A percentile compares a stretch with the other conserved stretches of the same genome.
Evolutionary conservation across 2,329 filamentous ascomycete species (phyloP).

Genomic region (Scytalidium sp.): DNA sequence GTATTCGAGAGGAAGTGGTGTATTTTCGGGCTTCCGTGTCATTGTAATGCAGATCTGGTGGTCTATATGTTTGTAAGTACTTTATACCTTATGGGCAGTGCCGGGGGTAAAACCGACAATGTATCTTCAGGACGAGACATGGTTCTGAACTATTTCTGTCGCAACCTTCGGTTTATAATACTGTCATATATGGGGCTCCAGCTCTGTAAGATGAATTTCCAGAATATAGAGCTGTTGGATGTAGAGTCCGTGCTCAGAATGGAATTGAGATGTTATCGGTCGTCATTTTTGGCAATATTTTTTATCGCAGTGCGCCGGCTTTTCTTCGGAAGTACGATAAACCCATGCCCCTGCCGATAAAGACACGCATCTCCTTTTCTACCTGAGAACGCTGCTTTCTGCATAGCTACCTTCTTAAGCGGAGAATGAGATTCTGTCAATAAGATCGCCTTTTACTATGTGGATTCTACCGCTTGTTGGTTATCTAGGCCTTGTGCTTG

Average conservation of each 20-base stretch:
- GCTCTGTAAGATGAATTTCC: too few species aligned
- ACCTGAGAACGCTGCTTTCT: background rate
- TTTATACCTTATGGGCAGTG: constrained; percentile 12
- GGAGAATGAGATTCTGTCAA: constrained; percentile 23
- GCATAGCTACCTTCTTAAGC: background rate
- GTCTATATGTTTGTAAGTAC: constrained; percentile 47
- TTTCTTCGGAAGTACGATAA: too few species aligned
- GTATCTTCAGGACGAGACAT: constrained; percentile 98
- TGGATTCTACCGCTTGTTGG: constrained; percentile 94
- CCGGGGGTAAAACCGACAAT: constrained; percentile 55
- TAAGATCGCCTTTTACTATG: constrained; percentile 42
- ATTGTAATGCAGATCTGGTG: constrained; percentile 96
- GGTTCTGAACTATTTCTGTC: constrained; percentile 34
- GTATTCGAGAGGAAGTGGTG: constrained; percentile 92
- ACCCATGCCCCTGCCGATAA: background rate
- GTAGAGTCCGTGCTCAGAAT: background rate
- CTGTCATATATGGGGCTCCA: constrained; percentile 4
- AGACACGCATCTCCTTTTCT: background rate
- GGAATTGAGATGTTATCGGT: constrained; percentile 5
- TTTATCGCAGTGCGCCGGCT: too few species aligned
- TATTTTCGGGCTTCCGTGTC: constrained; percentile 95
- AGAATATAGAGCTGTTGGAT: too few species aligned
- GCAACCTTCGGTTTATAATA: constrained; percentile 10
- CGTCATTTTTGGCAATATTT: constrained; percentile 8
- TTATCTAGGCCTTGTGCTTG: constrained; percentile 80